Percentiles rank a stretch among this genome's conserved stretches.
These are phyloP conservation scores for Pyrenophora seminiperda DNA, from an alignment of 2,329 filamentous ascomycete genomes.

Conservation along the genomic window DNA sequence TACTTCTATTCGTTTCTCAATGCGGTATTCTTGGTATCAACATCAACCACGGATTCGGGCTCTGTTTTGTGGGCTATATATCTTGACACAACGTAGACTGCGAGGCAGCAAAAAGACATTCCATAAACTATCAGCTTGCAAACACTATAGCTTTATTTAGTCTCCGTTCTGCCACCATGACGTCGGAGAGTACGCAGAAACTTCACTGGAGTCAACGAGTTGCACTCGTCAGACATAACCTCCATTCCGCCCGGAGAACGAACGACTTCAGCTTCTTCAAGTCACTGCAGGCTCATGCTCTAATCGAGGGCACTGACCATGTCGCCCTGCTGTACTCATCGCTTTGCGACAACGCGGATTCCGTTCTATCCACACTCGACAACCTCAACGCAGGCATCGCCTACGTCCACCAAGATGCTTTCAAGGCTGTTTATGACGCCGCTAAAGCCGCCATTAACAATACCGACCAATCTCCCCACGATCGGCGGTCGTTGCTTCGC, in stretches of 20 bases:
- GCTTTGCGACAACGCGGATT: constrained; percentile 43
- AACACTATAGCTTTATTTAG: neutral
- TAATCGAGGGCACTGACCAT: constrained; percentile 54
- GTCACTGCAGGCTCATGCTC: constrained; percentile 50
- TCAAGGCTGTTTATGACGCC: constrained; percentile 53
- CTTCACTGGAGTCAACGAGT: constrained; percentile 55
- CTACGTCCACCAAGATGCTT: constrained; percentile 54
- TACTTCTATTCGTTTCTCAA: no score
- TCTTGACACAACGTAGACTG: no score
- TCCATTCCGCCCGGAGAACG: constrained; percentile 51
- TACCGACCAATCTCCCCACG: constrained; percentile 30
- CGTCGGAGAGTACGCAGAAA: constrained; percentile 26
- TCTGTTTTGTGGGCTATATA: neutral
- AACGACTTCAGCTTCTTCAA: constrained; percentile 57
- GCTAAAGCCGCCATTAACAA: constrained; percentile 46
- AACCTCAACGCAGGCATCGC: constrained; percentile 54
- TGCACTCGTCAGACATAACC: constrained; percentile 53
- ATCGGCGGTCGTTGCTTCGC: constrained; percentile 46
- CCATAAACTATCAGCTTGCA: no score
- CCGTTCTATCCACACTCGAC: constrained; percentile 52
- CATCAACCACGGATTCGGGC: no score
- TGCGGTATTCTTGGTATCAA: no score
- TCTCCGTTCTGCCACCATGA: no score
- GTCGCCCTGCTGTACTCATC: constrained; percentile 49
- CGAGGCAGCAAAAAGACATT: no score